These are phyloP conservation scores for Camellia oleifera DNA, from an alignment of 179 eudicot genomes.

Conservation along the genomic window DNA sequence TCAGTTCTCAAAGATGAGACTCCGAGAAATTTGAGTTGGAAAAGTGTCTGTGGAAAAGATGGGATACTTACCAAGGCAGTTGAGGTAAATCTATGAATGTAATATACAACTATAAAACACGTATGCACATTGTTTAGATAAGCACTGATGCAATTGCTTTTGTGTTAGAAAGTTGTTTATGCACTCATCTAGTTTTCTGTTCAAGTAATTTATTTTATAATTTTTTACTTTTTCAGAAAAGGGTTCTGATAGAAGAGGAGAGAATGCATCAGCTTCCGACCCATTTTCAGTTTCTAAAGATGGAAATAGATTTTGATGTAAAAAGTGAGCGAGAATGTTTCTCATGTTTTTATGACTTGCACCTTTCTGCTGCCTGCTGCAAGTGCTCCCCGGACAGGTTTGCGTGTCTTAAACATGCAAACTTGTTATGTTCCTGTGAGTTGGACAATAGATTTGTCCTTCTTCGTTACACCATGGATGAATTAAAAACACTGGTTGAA, in stretches of 20 bases:
- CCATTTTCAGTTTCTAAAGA: constrained; percentile 41
- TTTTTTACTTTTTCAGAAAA: constrained; percentile 29
- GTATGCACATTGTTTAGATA: background rate
- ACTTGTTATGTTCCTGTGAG: constrained; percentile 43
- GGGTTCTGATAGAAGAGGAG: constrained; percentile 42
- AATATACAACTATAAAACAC: too few relatives aligned
- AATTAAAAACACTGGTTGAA: constrained; percentile 38
- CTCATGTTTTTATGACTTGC: constrained; percentile 68
- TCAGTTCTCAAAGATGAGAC: constrained; percentile 27
- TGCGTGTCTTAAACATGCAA: constrained; percentile 72
- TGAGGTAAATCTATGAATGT: constrained; percentile 32
- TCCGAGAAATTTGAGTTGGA: constrained; percentile 37
- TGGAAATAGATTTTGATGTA: constrained; percentile 45
- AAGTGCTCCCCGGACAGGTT: constrained; percentile 54
- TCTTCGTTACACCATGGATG: constrained; percentile 40
- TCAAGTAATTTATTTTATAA: background rate
- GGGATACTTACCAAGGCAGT: constrained; percentile 52
- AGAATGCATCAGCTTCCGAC: constrained; percentile 33
- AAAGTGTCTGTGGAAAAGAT: constrained; percentile 47
- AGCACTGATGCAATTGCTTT: background rate
- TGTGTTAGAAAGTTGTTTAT: constrained; percentile 2
- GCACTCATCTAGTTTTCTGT: background rate
- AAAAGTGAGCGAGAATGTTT: constrained; percentile 61
- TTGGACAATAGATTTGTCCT: constrained; percentile 29
- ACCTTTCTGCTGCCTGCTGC: constrained; percentile 69